Evolutionary conservation across 495 filamentous ascomycete species (phyloP).

Genomic region (Aspergillus biplanus): DNA sequence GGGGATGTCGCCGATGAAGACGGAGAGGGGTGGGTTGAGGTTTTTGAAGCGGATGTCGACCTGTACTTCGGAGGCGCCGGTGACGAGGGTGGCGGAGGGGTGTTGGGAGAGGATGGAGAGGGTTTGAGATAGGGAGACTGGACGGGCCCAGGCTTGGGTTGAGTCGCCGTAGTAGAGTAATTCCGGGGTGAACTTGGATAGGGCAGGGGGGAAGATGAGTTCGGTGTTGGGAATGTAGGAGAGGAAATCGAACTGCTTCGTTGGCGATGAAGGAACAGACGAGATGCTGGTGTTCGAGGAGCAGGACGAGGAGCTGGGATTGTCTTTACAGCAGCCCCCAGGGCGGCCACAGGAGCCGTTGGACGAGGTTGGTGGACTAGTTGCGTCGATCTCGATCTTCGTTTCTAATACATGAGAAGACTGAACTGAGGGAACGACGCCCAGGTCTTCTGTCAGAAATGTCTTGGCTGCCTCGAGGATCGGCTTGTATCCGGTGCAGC

Average conservation of each 20-base stretch:
- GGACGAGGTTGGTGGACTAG: not conserved
- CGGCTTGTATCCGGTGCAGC: conserved; percentile 93
- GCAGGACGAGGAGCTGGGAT: conserved; percentile 24
- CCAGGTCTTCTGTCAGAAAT: conserved; percentile 50
- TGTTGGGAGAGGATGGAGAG: conserved; percentile 84
- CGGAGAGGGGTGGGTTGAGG: conserved; percentile 80
- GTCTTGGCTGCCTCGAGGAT: conserved; percentile 88
- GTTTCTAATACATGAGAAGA: not conserved
- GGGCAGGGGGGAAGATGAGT: conserved; percentile 85
- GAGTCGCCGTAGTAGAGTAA: conserved; percentile 90
- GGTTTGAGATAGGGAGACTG: conserved; percentile 80
- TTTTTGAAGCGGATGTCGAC: conserved; percentile 98
- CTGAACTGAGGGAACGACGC: conserved; percentile 29
- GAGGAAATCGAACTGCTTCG: conserved; percentile 67
- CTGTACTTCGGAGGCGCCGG: conserved; percentile 93
- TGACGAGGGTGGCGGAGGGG: conserved; percentile 88
- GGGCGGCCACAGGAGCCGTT: conserved; percentile 48
- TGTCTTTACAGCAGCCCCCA: conserved; percentile 65
- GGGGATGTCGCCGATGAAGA: conserved; percentile 90
- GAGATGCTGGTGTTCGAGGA: conserved; percentile 12
- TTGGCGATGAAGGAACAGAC: not conserved
- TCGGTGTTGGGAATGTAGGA: conserved; percentile 90
- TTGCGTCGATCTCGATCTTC: not conserved
- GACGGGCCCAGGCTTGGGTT: conserved; percentile 88
- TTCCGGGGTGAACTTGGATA: conserved; percentile 78